Percentiles rank a stretch among this genome's conserved stretches.
Evolutionary conservation across 2,329 filamentous ascomycete genomes (phyloP).

Genomic region (Colletotrichum abscissum): DNA sequence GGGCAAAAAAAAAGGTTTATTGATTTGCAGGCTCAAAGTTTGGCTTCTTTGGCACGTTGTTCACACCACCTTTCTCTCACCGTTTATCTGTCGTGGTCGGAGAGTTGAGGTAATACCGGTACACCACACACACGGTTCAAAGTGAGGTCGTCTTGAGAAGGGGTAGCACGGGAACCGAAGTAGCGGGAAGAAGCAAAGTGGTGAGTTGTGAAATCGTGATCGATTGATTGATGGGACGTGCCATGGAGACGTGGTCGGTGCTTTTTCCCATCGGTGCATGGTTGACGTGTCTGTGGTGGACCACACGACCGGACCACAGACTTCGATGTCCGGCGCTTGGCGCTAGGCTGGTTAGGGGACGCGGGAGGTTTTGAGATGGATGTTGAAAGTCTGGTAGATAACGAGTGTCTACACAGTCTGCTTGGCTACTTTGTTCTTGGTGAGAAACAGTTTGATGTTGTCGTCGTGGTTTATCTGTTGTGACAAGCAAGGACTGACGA

Average conservation of each 20-base stretch:
- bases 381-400: not conserved
- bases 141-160: not conserved
- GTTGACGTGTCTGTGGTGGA: slow-evolving; percentile 32
- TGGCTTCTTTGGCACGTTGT: not conserved
- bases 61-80: not conserved
- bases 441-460: not conserved
- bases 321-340: slow-evolving; percentile 2
- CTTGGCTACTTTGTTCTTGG: not conserved
- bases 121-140: not conserved
- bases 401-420: not conserved
- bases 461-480: not conserved
- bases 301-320: slow-evolving; percentile 5
- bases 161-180: not conserved
- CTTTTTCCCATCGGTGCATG: slow-evolving; percentile 18
- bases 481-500: too few relatives aligned
- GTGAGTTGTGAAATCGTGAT: not conserved
- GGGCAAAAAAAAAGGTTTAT: not conserved
- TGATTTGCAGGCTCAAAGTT: not conserved
- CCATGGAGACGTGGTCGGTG: not conserved
- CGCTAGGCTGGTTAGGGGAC: slow-evolving; percentile 8
- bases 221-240: not conserved
- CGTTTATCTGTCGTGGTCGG: not conserved
- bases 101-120: not conserved
- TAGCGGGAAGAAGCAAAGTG: not conserved
- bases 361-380: not conserved